These are phyloP conservation scores for Hyphopichia burtonii DNA, from an alignment of 1,139 yeast genomes.

Conservation along the genomic window DNA sequence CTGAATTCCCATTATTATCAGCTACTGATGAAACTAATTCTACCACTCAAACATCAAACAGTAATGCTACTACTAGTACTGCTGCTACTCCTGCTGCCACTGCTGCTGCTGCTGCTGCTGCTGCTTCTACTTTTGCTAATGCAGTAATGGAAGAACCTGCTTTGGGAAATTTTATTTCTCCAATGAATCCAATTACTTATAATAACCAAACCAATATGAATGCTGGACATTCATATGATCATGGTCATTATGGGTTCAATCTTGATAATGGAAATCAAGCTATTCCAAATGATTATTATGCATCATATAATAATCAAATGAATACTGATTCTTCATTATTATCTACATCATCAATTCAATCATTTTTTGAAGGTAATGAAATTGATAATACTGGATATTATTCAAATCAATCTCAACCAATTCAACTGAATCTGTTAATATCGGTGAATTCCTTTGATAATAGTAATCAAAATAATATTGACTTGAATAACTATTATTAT, in stretches of 20 bases:
- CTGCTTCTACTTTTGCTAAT: not conserved
- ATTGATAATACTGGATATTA: not conserved
- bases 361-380: slow-evolving; percentile 1
- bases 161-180: not conserved
- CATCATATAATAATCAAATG: not conserved
- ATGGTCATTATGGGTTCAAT: not conserved
- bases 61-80: not conserved
- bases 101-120: slow-evolving; percentile 1
- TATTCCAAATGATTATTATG: not conserved
- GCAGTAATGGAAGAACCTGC: not conserved
- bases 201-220: slow-evolving; percentile 7
- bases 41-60: too few relatives aligned
- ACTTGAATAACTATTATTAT: slow-evolving; percentile 1
- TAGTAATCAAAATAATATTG: not conserved
- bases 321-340: slow-evolving; percentile 2
- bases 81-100: not conserved
- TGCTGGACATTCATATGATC: slow-evolving; percentile 17
- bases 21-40: too few relatives aligned
- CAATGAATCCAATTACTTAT: not conserved
- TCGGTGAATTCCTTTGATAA: slow-evolving; percentile 4
- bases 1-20: slow-evolving; percentile 10
- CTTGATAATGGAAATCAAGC: not conserved
- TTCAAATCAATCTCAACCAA: not conserved
- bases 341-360: not conserved
- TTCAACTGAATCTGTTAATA: not conserved